Evolutionary conservation across 345 rosid genomes (phyloP), one percentile per base, ranked within the genome.

Genomic region (Populus simonii): DNA sequence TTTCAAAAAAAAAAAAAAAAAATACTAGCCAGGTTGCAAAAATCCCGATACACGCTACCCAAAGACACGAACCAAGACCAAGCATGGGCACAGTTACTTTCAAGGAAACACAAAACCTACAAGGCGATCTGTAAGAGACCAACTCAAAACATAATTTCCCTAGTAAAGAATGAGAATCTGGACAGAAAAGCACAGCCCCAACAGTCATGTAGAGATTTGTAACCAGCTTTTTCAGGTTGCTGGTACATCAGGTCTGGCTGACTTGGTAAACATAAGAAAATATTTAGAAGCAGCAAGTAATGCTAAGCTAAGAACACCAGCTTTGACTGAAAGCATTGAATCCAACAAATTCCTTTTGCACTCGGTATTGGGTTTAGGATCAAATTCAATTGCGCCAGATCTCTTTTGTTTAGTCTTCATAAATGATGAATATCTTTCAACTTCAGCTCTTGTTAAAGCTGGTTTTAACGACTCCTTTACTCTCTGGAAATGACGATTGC

Each of bases 401-500:
- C 75, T 23, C 4, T 29, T 61, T 1, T 2, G 53, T 33, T 36
- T 75, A 18, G 61, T 74, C 85, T 87, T 91, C 83, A 78, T 79
- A 73, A 87, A 93, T 25, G 91, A 90, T 70, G 94, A 84, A 78
- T 93, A 93, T 8, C 84, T 74, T 70, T 88, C 90, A 4, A 91
- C 80, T 70, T 90, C 96, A 38, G 81, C 89, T 17, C 74, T 76
- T 1, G 98, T 91, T 78, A 96, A 79, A 36, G 97, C 92, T 4
- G 99, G 98, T 81, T 89, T 92, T 35, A 93, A 84, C 0, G 98
- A 89, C 38, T 35, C 81, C 85, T 86, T 87, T 0, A 86, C 99
- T 0, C 83, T 76, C 82, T 82, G 87, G 80, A 96, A 96, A 88
- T 92, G 99, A 22, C 78, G 87, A 41, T 90, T 81, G 75, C 81